These are phyloP conservation scores for Chondrostereum purpureum DNA, from an alignment of 1,284 basidiomycete genomes.

Conservation along the genomic window DNA sequence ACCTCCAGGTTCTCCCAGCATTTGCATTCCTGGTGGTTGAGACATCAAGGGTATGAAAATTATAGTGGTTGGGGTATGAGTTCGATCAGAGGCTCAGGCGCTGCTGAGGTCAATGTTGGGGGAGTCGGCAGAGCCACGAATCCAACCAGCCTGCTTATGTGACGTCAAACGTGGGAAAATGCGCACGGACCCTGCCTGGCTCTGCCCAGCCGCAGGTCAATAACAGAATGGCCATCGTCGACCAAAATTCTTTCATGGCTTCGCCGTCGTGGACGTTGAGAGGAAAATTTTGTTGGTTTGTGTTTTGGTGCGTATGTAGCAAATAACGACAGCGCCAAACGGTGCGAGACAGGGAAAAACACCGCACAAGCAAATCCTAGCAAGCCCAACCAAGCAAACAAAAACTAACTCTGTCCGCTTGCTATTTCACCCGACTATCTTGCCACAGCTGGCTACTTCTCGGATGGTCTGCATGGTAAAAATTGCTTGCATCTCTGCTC, in stretches of 20 bases:
- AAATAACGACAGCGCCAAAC: constrained; percentile 61
- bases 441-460: no score
- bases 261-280: not conserved
- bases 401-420: constrained; percentile 27
- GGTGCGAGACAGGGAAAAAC: constrained; percentile 68
- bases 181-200: constrained; percentile 36
- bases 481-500: no score
- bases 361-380: constrained; percentile 41
- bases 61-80: no score
- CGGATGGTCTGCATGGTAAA: no score
- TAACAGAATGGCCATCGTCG: no score
- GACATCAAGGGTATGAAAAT: no score
- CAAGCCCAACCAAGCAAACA: constrained; percentile 60
- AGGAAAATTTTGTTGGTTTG: not conserved
- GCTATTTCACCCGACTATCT: no score
- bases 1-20: constrained; percentile 38
- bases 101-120: not conserved
- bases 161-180: constrained; percentile 28
- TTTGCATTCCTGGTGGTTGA: constrained; percentile 35
- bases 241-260: not conserved
- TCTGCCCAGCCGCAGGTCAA: no score
- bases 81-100: no score
- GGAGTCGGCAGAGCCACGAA: constrained; percentile 1
- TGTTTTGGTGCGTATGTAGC: constrained; percentile 15
- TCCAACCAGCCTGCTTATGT: constrained; percentile 13